Conservation (phyloP, 1,284 basidiomycete genomes). For the Ustilago tritici region DNA sequence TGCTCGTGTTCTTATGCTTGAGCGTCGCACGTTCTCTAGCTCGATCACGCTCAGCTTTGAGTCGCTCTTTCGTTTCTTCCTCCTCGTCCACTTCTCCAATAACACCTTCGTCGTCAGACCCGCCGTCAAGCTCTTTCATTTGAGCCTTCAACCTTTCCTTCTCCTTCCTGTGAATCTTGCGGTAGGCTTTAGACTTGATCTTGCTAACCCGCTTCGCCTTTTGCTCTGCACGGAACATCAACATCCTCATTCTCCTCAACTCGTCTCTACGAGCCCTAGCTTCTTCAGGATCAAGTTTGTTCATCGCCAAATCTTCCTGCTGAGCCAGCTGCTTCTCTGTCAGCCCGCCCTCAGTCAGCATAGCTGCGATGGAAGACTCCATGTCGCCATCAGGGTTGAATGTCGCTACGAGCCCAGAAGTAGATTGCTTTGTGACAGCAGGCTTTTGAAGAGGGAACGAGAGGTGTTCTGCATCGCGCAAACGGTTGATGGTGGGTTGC, state of each 20-base stretch:
- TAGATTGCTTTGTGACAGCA: slow-evolving; percentile 73
- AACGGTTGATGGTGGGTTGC: slow-evolving; percentile 80
- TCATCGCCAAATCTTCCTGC: slow-evolving; percentile 84
- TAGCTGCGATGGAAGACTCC: slow-evolving; percentile 61
- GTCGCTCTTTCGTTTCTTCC: slow-evolving; percentile 71
- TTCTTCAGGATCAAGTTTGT: slow-evolving; percentile 84
- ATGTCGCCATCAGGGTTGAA: slow-evolving; percentile 66
- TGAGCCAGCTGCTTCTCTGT: slow-evolving; percentile 78
- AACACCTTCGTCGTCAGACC: slow-evolving; percentile 69
- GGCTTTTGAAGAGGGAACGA: slow-evolving; percentile 85
- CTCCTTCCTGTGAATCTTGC: slow-evolving; percentile 85
- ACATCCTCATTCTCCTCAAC: slow-evolving; percentile 86
- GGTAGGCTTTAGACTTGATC: slow-evolving; percentile 95
- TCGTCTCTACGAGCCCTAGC: slow-evolving; percentile 83
- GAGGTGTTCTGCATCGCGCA: slow-evolving; percentile 83
- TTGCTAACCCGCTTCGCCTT: slow-evolving; percentile 91
- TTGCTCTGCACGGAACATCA: slow-evolving; percentile 91
- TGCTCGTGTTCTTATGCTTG: slow-evolving; percentile 69
- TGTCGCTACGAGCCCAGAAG: slow-evolving; percentile 81
- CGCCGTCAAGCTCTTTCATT: slow-evolving; percentile 69
- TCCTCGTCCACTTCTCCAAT: slow-evolving; percentile 68
- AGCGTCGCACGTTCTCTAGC: slow-evolving; percentile 66
- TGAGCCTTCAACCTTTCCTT: slow-evolving; percentile 73
- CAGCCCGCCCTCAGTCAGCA: slow-evolving; percentile 68
- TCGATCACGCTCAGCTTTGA: slow-evolving; percentile 79